Base-by-base conservation (phyloP, 345 rosid genomes). In the Turritis glabra region DNA sequence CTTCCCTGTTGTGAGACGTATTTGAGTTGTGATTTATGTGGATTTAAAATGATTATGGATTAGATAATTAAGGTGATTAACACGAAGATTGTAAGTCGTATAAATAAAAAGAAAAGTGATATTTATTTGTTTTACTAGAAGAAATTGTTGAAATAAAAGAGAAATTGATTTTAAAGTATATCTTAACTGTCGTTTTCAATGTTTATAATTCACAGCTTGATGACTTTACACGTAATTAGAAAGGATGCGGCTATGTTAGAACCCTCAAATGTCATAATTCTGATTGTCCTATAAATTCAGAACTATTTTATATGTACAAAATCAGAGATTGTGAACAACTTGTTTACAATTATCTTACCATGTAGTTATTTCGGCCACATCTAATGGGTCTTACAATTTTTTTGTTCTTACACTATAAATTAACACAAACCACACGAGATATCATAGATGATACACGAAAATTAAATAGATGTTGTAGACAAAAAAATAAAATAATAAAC, bases 371-470 rank as follows among this genome's bases (percentile, higher is more conserved):
- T 41, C 19, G 40, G 21, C 63, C 40, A 54, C 63, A 29, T 17
- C 12, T 26, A 14, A 21, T 44, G 4, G 9, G 35, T 44, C 55
- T 29, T 29, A 7, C 2, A 18, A 23, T 3, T 0, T n/a, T n/a
- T 51, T 67, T 67, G 38, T 44, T 30, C 32, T 29, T 29, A 69
- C 32, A 44, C 56, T 57, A 41, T 56, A 68, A 55, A 30, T 19
- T 54, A 55, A 9, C 73, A 43, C 43, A 56, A 69, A 56, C 64
- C 64, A 56, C 64, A 43, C 7, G 32, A 55, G 57, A 53, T 43
- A 43, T 43, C 47, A 43, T 2, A 41, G 30, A 55, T n/a, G 41
- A 54, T 26, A 17, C 7, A 17, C 21, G 8, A 38, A 50, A 14
- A 4, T 14, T 8, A 62, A n/a, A 15, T 41, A 15, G 9, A 48